A percentile compares a stretch with the other conserved stretches of the same genome.
Evolutionary conservation across 2,329 filamentous ascomycete species (phyloP).

Genomic region (Paecilomyces fulvus): DNA sequence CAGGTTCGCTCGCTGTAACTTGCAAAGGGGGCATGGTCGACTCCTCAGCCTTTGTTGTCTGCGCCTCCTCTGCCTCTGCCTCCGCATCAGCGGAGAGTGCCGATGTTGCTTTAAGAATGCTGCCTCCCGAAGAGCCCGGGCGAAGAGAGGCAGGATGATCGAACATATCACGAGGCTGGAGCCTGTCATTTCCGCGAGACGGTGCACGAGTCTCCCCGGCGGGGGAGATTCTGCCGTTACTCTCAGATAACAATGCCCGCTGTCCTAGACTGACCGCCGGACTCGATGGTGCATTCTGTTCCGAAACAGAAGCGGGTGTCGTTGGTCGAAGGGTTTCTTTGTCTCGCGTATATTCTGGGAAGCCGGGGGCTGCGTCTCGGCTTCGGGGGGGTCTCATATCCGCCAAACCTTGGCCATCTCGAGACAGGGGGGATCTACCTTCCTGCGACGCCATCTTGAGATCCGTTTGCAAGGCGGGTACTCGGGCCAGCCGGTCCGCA

Average conservation of each 20-base stretch:
- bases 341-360: constrained; percentile 12
- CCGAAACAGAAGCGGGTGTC: constrained; percentile 19
- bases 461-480: constrained; percentile 11
- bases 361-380: constrained; percentile 11
- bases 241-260: constrained; percentile 21
- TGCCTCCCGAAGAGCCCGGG: constrained; percentile 10
- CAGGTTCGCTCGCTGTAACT: background rate
- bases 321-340: constrained; percentile 21
- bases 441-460: constrained; percentile 12
- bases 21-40: constrained; percentile 5
- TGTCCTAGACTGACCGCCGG: constrained; percentile 19
- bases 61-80: constrained; percentile 9
- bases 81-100: constrained; percentile 7
- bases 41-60: constrained; percentile 12
- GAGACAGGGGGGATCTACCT: constrained; percentile 18
- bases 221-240: constrained; percentile 12
- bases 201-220: constrained; percentile 23
- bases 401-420: constrained; percentile 15
- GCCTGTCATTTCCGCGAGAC: constrained; percentile 22
- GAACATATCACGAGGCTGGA: constrained; percentile 9
- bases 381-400: constrained; percentile 14
- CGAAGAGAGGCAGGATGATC: constrained; percentile 15
- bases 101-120: constrained; percentile 5
- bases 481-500: constrained; percentile 10
- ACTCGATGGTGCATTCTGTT: constrained; percentile 13